Evolutionary conservation across 2,329 filamentous ascomycete species (phyloP).

Genomic region (Elsinoe perseae): DNA sequence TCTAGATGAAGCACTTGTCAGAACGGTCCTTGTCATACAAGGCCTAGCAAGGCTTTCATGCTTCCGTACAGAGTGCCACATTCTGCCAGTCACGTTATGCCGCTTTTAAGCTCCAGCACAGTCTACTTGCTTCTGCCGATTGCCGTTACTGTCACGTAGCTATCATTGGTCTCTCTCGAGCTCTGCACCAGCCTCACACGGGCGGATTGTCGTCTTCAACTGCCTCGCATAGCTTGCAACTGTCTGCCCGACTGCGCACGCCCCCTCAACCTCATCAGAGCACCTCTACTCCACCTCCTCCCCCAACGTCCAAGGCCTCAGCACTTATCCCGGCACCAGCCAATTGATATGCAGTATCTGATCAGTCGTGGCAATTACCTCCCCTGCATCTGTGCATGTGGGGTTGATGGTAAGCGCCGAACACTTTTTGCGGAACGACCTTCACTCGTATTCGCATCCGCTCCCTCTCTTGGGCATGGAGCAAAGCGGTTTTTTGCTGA

Average conservation of each 20-base stretch:
- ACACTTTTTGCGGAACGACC: constrained; percentile 23
- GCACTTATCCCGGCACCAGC: constrained; percentile 45
- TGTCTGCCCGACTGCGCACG: constrained; percentile 39
- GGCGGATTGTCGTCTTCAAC: background rate
- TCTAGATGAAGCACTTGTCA: constrained; percentile 47
- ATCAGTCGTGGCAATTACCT: constrained; percentile 62
- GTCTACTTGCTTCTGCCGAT: background rate
- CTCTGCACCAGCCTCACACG: background rate
- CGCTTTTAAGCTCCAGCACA: constrained; percentile 15
- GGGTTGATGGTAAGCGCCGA: constrained; percentile 53
- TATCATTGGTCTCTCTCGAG: background rate
- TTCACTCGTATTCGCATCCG: constrained; percentile 22
- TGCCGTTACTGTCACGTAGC: background rate
- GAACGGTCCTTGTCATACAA: constrained; percentile 40
- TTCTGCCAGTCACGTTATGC: constrained; percentile 2
- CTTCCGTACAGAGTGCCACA: constrained; percentile 34
- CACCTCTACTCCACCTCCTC: constrained; percentile 7
- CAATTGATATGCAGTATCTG: constrained; percentile 47
- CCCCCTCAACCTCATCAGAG: constrained; percentile 33
- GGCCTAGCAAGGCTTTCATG: constrained; percentile 49
- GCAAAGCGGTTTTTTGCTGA: constrained; percentile 83
- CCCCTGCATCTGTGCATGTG: constrained; percentile 44
- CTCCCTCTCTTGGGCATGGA: constrained; percentile 30
- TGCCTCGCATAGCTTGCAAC: background rate
- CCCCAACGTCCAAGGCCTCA: constrained; percentile 16